These are phyloP conservation scores for Talaromyces sp. DNA, from an alignment of 2,329 filamentous ascomycete genomes.

Conservation along the genomic window DNA sequence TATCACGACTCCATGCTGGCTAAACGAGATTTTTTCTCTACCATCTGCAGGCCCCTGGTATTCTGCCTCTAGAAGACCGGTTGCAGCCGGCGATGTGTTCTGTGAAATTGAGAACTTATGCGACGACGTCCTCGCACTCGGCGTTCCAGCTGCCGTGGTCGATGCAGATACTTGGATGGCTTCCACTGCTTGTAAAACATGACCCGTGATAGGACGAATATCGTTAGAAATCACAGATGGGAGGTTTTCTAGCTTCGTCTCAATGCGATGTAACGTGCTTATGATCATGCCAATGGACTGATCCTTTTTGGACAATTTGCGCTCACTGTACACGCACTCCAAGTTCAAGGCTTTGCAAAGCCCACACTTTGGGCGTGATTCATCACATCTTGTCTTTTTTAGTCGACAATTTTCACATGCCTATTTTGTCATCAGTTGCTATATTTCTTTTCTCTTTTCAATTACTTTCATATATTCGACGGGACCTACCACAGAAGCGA, in stretches of 20 bases:
- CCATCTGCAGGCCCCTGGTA: slow-evolving; percentile 29
- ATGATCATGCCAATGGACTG: slow-evolving; percentile 54
- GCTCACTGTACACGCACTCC: slow-evolving; percentile 52
- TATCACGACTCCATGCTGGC: slow-evolving; percentile 49
- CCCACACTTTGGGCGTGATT: slow-evolving; percentile 51
- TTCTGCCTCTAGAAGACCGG: slow-evolving; percentile 30
- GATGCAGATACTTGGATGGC: slow-evolving; percentile 18
- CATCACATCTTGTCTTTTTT: slow-evolving; percentile 55
- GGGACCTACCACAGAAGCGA: slow-evolving; percentile 31
- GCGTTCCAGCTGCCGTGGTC: neutral
- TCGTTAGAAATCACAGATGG: slow-evolving; percentile 34
- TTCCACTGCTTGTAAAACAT: slow-evolving; percentile 23
- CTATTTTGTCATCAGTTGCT: slow-evolving; percentile 25
- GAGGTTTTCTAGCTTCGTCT: slow-evolving; percentile 51
- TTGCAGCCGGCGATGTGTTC: slow-evolving; percentile 28
- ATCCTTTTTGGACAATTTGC: slow-evolving; percentile 47
- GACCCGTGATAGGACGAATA: slow-evolving; percentile 31
- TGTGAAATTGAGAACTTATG: slow-evolving; percentile 14
- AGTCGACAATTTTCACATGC: slow-evolving; percentile 53
- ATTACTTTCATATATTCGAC: neutral
- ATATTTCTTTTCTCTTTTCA: too few species aligned
- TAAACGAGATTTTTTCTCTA: slow-evolving; percentile 46
- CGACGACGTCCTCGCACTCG: slow-evolving; percentile 11
- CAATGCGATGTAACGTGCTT: slow-evolving; percentile 52
- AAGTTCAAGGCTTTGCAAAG: slow-evolving; percentile 49